Base-by-base conservation (phyloP, 208 protist genomes). In the Trypanosoma scelopori region DNA sequence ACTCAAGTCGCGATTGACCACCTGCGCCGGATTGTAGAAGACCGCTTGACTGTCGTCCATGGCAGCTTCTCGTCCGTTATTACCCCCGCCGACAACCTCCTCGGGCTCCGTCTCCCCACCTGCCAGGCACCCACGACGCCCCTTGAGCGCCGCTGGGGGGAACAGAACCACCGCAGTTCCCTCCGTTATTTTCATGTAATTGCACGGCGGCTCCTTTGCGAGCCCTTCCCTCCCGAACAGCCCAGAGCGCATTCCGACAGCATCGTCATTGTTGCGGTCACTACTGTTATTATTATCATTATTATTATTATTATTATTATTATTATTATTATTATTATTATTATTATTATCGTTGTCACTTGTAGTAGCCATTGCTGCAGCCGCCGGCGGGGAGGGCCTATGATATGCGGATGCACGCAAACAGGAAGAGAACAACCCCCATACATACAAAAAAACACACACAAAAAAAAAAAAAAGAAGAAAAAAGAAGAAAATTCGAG, bases 1-100 rank as follows among this genome's bases (percentile, higher is more conserved):
- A 58, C 97, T 99, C 42, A 99, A 59, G 76, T 99, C 98, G 20
- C 98, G 84, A 72, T 99, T 99, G 18, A 99, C 96, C 22, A 98
- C 94, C 70, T 99, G 97, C 16, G 96, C 97, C 1, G 93, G 95
- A 71, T 99, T 99, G 85, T 99, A 99, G 71, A 99, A 99, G 22
- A 98, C 96, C 3, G 94, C 78, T 66, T 95, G 92, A 32, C 75
- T 82, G 23, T 87, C 79, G 13, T 66, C 55, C 1, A 58, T 66
- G 22, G 15, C 49, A 32, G 41, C 27, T 15, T 35, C 53, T 5
- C 59, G 45, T 0, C 37, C 47, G 1, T 75, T 42, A n/a, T 57
- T 23, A 27, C 49, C 9, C 11, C 28, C 27, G 42, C 42, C 9
- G 32, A 16, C 43, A 47, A 13, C 43, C 16, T 4, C 43, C 3